Evolutionary conservation across 1,284 basidiomycete species (phyloP).

Genomic region (Sanguinoderma infundibulare): DNA sequence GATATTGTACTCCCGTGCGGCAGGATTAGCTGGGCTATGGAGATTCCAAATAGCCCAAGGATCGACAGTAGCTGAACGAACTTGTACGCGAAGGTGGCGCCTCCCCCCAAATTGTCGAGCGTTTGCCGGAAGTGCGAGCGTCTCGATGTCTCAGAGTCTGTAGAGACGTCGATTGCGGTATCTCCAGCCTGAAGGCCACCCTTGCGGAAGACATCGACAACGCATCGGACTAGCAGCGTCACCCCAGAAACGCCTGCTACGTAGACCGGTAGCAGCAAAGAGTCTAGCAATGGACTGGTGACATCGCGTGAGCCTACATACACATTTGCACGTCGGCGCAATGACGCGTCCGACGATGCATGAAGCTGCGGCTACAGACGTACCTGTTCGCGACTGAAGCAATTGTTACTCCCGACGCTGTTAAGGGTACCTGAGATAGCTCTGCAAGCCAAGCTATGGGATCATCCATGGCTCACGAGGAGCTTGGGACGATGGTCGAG

Average conservation of each 20-base stretch:
- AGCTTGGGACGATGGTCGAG: neutral
- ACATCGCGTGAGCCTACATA: neutral
- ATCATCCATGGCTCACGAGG: constrained; percentile 1
- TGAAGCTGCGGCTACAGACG: neutral
- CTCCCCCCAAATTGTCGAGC: constrained; percentile 18
- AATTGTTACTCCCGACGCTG: constrained; percentile 5
- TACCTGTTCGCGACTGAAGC: constrained; percentile 9
- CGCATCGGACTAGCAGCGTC: neutral
- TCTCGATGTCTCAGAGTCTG: constrained; percentile 14
- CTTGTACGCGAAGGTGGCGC: constrained; percentile 30
- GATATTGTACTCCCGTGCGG: neutral
- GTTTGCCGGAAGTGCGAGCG: neutral
- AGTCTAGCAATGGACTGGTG: constrained; percentile 14
- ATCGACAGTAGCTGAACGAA: constrained; percentile 25
- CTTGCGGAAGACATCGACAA: neutral
- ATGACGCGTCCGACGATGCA: neutral
- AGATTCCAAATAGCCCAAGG: constrained; percentile 10
- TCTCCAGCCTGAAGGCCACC: neutral
- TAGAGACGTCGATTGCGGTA: neutral
- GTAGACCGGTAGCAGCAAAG: constrained; percentile 10
- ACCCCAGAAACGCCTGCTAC: constrained; percentile 5
- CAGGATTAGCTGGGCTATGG: neutral
- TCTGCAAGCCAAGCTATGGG: constrained; percentile 9
- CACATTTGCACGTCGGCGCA: neutral
- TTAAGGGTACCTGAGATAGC: constrained; percentile 8